Evolutionary conservation across 164 flowering plant species (phyloP).

Genomic region (Paratinospora sagittata): DNA sequence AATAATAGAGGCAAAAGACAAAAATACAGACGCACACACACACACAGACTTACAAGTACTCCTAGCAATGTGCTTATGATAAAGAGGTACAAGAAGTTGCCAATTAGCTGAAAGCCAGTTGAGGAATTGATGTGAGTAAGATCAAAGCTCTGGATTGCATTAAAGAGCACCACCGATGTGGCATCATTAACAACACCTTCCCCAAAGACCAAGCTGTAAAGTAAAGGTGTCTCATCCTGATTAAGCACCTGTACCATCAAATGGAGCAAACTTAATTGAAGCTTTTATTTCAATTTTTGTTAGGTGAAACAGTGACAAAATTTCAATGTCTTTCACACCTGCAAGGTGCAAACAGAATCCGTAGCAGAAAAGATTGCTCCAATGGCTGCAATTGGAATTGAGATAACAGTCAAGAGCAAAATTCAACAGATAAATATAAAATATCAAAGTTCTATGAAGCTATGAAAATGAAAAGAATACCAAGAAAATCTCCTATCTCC

Average conservation of each 20-base stretch:
- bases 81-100: slow-evolving; percentile 64
- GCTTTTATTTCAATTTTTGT: background rate
- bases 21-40: slow-evolving; percentile 3
- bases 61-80: slow-evolving; percentile 70
- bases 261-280: slow-evolving; percentile 4
- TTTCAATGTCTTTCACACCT: slow-evolving; percentile 33
- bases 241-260: slow-evolving; percentile 63
- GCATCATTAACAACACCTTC: slow-evolving; percentile 94
- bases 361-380: slow-evolving; percentile 91
- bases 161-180: slow-evolving; percentile 86
- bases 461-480: slow-evolving; percentile 27
- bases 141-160: slow-evolving; percentile 76
- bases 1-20: background rate
- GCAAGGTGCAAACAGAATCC: slow-evolving; percentile 91
- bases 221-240: slow-evolving; percentile 84
- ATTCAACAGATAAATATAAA: background rate
- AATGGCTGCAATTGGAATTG: slow-evolving; percentile 41
- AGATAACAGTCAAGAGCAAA: slow-evolving; percentile 13
- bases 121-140: slow-evolving; percentile 33
- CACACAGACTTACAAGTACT: slow-evolving; percentile 23
- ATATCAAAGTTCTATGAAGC: background rate
- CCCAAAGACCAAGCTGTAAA: slow-evolving; percentile 85
- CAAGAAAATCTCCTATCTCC: slow-evolving; percentile 72
- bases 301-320: background rate
- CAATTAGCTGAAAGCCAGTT: slow-evolving; percentile 42